Evolutionary conservation across 2,329 filamentous ascomycete species (phyloP).

Genomic region (Fusarium beomiforme): DNA sequence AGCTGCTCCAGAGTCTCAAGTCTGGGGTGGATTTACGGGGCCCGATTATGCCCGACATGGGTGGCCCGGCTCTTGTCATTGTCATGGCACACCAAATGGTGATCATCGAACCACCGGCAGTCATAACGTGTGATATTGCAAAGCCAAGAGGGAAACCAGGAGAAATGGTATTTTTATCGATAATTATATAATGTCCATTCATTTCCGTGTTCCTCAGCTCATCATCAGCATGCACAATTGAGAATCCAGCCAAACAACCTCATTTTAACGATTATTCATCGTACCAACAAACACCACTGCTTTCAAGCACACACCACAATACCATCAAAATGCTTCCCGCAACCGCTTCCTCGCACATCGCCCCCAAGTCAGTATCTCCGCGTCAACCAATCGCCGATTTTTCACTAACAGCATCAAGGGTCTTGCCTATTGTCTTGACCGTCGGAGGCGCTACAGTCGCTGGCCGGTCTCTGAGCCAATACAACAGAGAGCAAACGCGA

Average conservation of each 20-base stretch:
- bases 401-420: conserved; percentile 13
- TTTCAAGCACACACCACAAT: background rate
- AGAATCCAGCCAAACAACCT: background rate
- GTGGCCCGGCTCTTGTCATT: conserved; percentile 2
- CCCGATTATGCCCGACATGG: conserved; percentile 33
- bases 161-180: background rate
- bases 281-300: background rate
- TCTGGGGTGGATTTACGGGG: conserved; percentile 6
- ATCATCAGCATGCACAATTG: conserved; percentile 2
- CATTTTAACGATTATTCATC: background rate
- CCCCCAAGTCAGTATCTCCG: conserved; percentile 25
- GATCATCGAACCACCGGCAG: conserved; percentile 38
- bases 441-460: conserved; percentile 37
- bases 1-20: conserved; percentile 2
- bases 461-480: conserved; percentile 26
- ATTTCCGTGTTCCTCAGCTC: background rate
- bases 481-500: conserved; percentile 12
- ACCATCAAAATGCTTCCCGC: conserved; percentile 33
- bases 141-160: conserved; percentile 1
- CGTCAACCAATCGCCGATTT: fast-evolving
- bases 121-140: conserved; percentile 31
- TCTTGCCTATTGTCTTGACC: conserved; percentile 35
- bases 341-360: conserved; percentile 6
- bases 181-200: conserved; percentile 27
- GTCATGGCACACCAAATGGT: conserved; percentile 26